Conservation (phyloP, 192 early-diverging fungal species). For the Tieghemiomyces parasiticus region DNA sequence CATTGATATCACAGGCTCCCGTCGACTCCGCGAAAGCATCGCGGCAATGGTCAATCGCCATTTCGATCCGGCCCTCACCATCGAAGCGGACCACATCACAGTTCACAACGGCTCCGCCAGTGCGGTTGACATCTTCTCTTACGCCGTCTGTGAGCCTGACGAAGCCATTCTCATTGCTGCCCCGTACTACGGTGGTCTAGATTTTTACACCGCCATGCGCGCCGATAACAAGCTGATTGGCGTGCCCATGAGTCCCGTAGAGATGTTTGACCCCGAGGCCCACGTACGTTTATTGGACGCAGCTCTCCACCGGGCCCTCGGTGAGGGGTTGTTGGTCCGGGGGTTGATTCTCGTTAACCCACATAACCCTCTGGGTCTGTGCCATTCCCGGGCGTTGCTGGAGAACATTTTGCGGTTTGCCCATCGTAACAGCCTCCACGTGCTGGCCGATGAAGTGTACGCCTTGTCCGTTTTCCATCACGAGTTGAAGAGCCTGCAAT, state of each 20-base stretch:
- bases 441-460: constrained; percentile 73
- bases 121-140: constrained; percentile 45
- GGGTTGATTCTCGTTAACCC: constrained; percentile 61
- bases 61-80: constrained; percentile 28
- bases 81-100: constrained; percentile 36
- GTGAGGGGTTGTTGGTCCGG: constrained; percentile 27
- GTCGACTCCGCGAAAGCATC: constrained; percentile 34
- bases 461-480: constrained; percentile 44
- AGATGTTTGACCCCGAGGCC: constrained; percentile 12
- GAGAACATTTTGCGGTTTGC: constrained; percentile 45
- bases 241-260: constrained; percentile 22
- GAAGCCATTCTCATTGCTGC: constrained; percentile 59
- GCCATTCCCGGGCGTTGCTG: constrained; percentile 35
- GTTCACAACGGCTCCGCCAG: constrained; percentile 52
- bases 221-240: constrained; percentile 34
- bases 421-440: constrained; percentile 39
- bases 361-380: constrained; percentile 48
- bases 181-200: constrained; percentile 67
- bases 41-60: constrained; percentile 51
- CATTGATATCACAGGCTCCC: constrained; percentile 33
- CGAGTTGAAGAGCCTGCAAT: constrained; percentile 8
- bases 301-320: constrained; percentile 25
- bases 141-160: constrained; percentile 46
- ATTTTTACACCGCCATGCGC: constrained; percentile 35
- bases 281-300: constrained; percentile 29